Conservation (phyloP, 2,329 filamentous ascomycete genomes). For the Cryoendolithus antarcticus region DNA sequence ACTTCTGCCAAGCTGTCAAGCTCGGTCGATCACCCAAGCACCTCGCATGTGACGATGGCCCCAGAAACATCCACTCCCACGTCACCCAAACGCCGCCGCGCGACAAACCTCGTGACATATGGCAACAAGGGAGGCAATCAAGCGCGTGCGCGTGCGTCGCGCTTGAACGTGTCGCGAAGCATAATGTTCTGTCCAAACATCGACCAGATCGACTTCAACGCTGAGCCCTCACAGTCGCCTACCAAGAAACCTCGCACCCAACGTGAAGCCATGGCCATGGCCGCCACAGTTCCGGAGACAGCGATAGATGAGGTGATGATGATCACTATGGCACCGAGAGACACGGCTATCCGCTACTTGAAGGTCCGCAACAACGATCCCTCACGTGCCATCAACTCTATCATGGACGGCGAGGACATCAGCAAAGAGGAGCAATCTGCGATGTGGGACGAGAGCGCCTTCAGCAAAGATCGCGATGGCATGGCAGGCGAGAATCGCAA, state of each 20-base stretch:
- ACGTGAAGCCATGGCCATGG: slow-evolving; percentile 10
- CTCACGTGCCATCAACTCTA: slow-evolving; percentile 16
- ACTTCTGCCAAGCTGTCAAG: no score
- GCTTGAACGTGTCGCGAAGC: not conserved
- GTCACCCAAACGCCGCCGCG: not conserved
- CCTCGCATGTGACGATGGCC: no score
- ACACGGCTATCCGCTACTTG: slow-evolving; percentile 17
- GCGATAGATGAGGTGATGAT: slow-evolving; percentile 13
- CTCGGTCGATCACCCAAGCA: no score
- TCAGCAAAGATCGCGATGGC: slow-evolving; percentile 19
- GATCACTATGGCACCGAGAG: slow-evolving; percentile 10
- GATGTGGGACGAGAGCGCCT: slow-evolving; percentile 19
- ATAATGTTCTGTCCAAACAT: not conserved
- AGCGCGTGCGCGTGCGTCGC: not conserved
- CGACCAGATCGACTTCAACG: not conserved
- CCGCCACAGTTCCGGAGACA: slow-evolving; percentile 14
- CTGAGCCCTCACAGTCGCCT: not conserved
- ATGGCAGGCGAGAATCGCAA: slow-evolving; percentile 11
- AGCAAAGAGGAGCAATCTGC: slow-evolving; percentile 11
- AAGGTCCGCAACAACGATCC: slow-evolving; percentile 22
- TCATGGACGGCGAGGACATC: slow-evolving; percentile 22
- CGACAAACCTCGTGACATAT: not conserved
- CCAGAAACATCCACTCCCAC: no score
- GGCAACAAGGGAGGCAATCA: not conserved
- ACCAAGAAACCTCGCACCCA: no score